phyloP scores from a whole-genome alignment of 2,329 filamentous ascomycete genomes.

The Penicillium sp. region DNA sequence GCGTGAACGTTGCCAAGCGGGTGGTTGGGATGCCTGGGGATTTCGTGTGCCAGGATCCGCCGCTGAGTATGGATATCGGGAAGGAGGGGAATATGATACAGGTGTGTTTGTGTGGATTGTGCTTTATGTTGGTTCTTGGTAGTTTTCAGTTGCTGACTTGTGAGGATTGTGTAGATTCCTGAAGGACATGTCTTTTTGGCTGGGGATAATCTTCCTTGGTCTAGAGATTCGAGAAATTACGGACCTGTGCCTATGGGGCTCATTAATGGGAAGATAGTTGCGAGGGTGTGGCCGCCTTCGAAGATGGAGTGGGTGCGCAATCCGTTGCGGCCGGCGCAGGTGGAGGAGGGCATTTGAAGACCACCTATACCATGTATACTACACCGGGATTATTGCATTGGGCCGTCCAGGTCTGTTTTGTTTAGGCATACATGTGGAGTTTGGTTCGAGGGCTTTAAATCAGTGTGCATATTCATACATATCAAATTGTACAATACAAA shows the following conservation, averaged over 20 bases:
- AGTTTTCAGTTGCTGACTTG: conserved; percentile 3
- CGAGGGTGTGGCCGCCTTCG: conserved; percentile 39
- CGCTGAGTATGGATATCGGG: conserved; percentile 33
- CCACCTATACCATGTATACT: conserved; percentile 2
- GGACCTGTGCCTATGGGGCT: conserved; percentile 83
- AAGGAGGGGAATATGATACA: conserved; percentile 43
- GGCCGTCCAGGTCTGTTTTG: neutral
- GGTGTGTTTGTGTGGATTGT: conserved; percentile 51
- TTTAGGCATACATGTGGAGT: conserved; percentile 29
- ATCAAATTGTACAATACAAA: conserved; percentile 43
- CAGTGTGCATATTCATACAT: conserved; percentile 43
- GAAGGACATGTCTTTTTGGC: conserved; percentile 87
- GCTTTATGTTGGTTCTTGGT: conserved; percentile 3
- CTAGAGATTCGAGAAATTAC: conserved; percentile 79
- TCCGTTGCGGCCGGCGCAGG: conserved; percentile 34
- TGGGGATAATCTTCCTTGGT: conserved; percentile 81
- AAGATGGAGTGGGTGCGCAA: conserved; percentile 39
- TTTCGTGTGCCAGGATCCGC: conserved; percentile 48
- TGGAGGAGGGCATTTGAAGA: conserved; percentile 13
- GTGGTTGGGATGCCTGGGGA: conserved; percentile 68
- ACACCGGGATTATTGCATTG: neutral
- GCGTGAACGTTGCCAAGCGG: conserved; percentile 68
- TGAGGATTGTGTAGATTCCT: conserved; percentile 60
- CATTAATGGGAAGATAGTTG: conserved; percentile 76
- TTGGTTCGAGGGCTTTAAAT: conserved; percentile 20